Percentiles rank a stretch among this genome's conserved stretches.
Evolutionary conservation across 257 asterid species (phyloP).

Genomic region (Solanum phureja): DNA sequence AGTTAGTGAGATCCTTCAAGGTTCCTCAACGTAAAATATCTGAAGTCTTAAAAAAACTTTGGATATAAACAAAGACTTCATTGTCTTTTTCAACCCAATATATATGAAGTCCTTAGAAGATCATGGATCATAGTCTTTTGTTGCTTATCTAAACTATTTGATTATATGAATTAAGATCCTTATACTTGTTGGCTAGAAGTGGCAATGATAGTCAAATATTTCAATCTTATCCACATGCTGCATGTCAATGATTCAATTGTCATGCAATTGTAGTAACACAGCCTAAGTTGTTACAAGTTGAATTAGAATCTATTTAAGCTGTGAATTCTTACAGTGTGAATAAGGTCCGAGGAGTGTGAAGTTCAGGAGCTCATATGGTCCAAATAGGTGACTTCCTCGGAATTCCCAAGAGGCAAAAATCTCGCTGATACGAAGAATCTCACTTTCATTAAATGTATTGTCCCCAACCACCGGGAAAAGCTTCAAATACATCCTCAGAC

Average conservation of each 20-base stretch:
- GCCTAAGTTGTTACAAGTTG: not conserved
- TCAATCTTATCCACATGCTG: not conserved
- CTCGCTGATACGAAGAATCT: constrained; percentile 19
- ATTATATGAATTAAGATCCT: not conserved
- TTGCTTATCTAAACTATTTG: not conserved
- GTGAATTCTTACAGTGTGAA: constrained; percentile 19
- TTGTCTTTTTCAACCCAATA: not conserved
- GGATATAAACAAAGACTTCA: not conserved
- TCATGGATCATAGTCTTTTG: not conserved
- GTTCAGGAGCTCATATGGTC: constrained; percentile 47
- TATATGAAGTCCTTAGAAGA: not conserved
- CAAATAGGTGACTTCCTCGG: constrained; percentile 23
- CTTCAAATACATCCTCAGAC: constrained; percentile 39
- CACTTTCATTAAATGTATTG: constrained; percentile 27
- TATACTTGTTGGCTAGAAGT: not conserved
- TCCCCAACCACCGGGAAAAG: constrained; percentile 24
- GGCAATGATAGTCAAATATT: not conserved
- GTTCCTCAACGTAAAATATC: not conserved
- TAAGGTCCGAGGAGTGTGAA: constrained; percentile 43
- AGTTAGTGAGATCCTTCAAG: not conserved
- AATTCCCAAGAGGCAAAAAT: constrained; percentile 28
- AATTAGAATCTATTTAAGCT: not conserved
- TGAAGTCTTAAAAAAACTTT: not conserved
- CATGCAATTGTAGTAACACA: not conserved
- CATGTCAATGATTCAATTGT: not conserved